Percentiles rank a stretch among this genome's conserved stretches.
Evolutionary conservation across 441 rosid genomes (phyloP).

Genomic region (Cnidoscolus chayamansa): DNA sequence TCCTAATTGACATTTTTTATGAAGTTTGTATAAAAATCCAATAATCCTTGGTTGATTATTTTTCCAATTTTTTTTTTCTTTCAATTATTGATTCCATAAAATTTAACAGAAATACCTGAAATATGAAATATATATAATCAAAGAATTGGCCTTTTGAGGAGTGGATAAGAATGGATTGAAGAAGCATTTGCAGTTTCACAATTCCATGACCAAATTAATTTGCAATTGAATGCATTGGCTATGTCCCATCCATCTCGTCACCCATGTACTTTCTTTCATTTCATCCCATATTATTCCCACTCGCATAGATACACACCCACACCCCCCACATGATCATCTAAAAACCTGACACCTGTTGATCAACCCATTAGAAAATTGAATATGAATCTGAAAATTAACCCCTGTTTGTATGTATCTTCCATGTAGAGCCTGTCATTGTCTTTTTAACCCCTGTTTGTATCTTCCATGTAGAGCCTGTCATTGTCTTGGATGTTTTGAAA

Average conservation of each 20-base stretch:
- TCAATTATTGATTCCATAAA: too few species aligned
- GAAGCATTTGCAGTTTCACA: not conserved
- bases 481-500: not conserved
- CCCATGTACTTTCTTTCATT: not conserved
- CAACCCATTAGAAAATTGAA: not conserved
- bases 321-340: not conserved
- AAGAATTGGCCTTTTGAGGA: not conserved
- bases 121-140: not conserved
- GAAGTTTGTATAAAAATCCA: too few species aligned
- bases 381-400: not conserved
- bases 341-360: not conserved
- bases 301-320: not conserved
- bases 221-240: not conserved
- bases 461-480: too few species aligned
- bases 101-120: too few species aligned
- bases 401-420: not conserved
- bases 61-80: too few species aligned
- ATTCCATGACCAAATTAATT: not conserved
- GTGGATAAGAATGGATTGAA: not conserved
- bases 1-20: too few species aligned
- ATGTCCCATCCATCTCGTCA: not conserved
- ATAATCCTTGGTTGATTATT: too few species aligned
- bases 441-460: not conserved
- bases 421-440: constrained; percentile 1
- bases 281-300: not conserved